Percentiles rank a stretch among this genome's conserved stretches.
Conservation (phyloP, 2,329 filamentous ascomycete species). For the Phaeosphaeriaceae sp. region DNA sequence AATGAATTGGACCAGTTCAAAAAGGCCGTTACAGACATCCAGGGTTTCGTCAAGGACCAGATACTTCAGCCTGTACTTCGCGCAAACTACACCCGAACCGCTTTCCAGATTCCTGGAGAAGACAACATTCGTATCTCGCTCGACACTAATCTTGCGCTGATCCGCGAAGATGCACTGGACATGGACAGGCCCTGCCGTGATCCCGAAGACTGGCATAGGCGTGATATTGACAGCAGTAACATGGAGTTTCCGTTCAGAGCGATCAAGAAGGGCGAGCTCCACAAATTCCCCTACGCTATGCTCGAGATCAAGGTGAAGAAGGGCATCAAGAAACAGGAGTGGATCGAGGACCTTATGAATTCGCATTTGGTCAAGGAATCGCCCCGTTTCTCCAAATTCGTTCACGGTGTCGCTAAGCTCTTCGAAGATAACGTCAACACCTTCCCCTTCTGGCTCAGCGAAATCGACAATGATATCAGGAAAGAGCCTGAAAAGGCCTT, state of each 20-base stretch:
- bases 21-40: constrained; percentile 75
- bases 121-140: constrained; percentile 89
- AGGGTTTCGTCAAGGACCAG: constrained; percentile 77
- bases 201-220: constrained; percentile 86
- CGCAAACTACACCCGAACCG: constrained; percentile 91
- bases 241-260: constrained; percentile 88
- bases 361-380: constrained; percentile 91
- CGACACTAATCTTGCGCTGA: constrained; percentile 89
- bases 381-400: constrained; percentile 94
- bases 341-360: constrained; percentile 89
- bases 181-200: constrained; percentile 84
- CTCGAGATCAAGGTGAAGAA: constrained; percentile 84
- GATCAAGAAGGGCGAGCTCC: constrained; percentile 89
- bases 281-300: constrained; percentile 86
- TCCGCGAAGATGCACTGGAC: constrained; percentile 78
- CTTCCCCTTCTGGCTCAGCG: constrained; percentile 93
- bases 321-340: constrained; percentile 73
- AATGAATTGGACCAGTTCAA: constrained; percentile 73
- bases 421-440: constrained; percentile 96
- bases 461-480: constrained; percentile 91
- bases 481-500: constrained; percentile 90
- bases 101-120: constrained; percentile 95
- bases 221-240: constrained; percentile 81
- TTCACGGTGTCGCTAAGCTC: constrained; percentile 87
- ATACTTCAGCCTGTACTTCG: constrained; percentile 83